A percentile compares a stretch with the other conserved stretches of the same genome.
Evolutionary conservation across 176 grass and related monocot species (phyloP).

Genomic region (Musa itinerans): DNA sequence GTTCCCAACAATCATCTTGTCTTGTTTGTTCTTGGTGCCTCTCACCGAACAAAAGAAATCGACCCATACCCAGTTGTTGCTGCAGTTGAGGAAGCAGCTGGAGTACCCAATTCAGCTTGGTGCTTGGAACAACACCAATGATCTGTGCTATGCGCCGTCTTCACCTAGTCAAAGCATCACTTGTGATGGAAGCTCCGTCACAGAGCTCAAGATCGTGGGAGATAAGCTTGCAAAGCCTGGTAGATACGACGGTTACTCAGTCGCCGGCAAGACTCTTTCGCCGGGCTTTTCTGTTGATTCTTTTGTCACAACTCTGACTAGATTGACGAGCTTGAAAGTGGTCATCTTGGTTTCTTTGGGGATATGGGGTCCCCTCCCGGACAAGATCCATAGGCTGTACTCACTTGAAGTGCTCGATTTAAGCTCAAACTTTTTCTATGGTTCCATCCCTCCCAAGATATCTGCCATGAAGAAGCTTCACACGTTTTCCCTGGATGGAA

Average conservation of each 20-base stretch:
- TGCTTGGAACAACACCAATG: constrained; percentile 39
- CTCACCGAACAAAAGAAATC: constrained; percentile 41
- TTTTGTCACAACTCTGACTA: constrained; percentile 69
- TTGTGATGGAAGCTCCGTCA: constrained; percentile 48
- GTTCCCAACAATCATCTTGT: constrained; percentile 30
- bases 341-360: constrained; percentile 91
- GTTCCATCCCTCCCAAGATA: constrained; percentile 70
- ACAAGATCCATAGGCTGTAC: constrained; percentile 76
- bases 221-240: constrained; percentile 55
- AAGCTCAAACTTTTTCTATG: constrained; percentile 85
- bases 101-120: constrained; percentile 73
- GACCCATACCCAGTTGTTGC: constrained; percentile 54
- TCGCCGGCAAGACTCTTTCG: constrained; percentile 59
- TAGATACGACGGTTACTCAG: constrained; percentile 51
- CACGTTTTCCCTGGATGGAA: constrained; percentile 58
- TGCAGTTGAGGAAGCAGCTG: constrained; percentile 73
- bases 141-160: constrained; percentile 50
- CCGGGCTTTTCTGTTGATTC: constrained; percentile 66
- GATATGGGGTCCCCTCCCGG: constrained; percentile 80
- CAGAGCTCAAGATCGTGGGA: constrained; percentile 66
- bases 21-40: constrained; percentile 48
- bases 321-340: constrained; percentile 51
- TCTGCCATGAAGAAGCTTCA: constrained; percentile 61
- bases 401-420: constrained; percentile 82
- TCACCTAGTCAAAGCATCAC: constrained; percentile 31